A percentile compares a stretch with the other conserved stretches of the same genome.
phyloP scores from a whole-genome alignment of 139 green algal genomes.

The Tetratostichococcus sp. region DNA sequence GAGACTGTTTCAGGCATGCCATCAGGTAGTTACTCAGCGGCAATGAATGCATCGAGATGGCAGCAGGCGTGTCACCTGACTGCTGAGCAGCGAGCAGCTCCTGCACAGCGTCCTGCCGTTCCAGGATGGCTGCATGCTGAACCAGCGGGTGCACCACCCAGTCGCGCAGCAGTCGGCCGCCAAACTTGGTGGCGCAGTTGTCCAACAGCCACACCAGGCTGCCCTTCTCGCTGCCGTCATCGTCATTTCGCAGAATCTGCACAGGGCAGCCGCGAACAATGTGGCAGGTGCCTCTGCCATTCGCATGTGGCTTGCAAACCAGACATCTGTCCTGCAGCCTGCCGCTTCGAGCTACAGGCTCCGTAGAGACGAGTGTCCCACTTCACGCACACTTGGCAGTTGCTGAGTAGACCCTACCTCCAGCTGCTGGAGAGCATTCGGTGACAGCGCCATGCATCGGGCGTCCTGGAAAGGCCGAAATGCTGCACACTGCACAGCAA shows the following conservation, averaged over 20 bases:
- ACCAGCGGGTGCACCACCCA: slow-evolving; percentile 72
- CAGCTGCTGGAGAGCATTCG: slow-evolving; percentile 17
- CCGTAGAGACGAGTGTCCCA: no score
- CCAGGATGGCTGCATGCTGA: slow-evolving; percentile 32
- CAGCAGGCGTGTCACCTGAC: neutral
- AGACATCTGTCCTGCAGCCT: no score
- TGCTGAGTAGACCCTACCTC: no score
- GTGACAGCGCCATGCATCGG: slow-evolving; percentile 23
- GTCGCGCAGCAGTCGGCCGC: slow-evolving; percentile 61
- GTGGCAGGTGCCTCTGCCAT: no score
- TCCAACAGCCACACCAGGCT: slow-evolving; percentile 81
- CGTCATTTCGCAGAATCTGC: slow-evolving; percentile 39
- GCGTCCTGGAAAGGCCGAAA: slow-evolving; percentile 15
- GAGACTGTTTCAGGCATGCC: neutral
- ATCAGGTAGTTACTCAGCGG: no score
- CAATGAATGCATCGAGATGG: neutral
- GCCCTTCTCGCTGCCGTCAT: slow-evolving; percentile 39
- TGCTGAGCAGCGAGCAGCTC: slow-evolving; percentile 39
- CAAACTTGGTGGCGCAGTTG: slow-evolving; percentile 61
- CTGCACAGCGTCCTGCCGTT: slow-evolving; percentile 72
- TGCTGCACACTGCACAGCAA: slow-evolving; percentile 9
- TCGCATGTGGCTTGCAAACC: no score
- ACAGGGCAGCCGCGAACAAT: slow-evolving; percentile 28
- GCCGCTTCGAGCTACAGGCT: no score
- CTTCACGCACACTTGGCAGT: no score